Base-by-base conservation (phyloP, 2,329 filamentous ascomycete species). In the Malbranchea cinnamomea region DNA sequence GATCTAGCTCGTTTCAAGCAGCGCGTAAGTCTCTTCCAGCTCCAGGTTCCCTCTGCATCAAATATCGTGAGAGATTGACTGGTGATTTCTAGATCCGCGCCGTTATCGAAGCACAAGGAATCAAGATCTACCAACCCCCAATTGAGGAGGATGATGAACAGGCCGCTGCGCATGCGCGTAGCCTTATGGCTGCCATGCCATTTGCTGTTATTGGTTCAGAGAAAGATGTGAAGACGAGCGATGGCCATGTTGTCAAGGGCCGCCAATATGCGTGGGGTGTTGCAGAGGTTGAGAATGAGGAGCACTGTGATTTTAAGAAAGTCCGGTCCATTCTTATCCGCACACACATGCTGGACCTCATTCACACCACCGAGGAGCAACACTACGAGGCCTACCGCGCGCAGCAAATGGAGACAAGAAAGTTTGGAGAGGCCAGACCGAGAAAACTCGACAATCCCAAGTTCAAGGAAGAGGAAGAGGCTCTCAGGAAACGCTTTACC, bases 221-320 rank as follows among this genome's bases (percentile, higher is more conserved):
- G 71, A 95, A 94, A 69, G 91, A 98, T 49, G 89, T 98, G 47
- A 92, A 92, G 73, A 93, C 85, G 32, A 70, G 75, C 47, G 89
- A 98, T 51, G 84, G 83, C 49, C 87, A 87, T 56, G 91, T 93
- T 42, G 85, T 95, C 57, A 98, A 98, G 74, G 89, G 89, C 44
- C 84, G 89, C 41, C 91, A 98, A 62, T 98, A 98, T 65, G 83
- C 84, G 33, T 98, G 89, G 89, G 89, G 89, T 69, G 89, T 98
- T 48, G 89, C 89, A 38, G 89, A 98, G 62, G 89, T 98, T 30
- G 89, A 98, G 71, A 98, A 98, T 55, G 89, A 98, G 65, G 89
- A 98, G 56, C 89, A 98, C 71, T 98, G 89, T 64, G 89, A 98
- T 63, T 98, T 98, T 71, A 98, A 98, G 79, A 98, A 98, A 71